Percentiles rank a stretch among this genome's conserved stretches.
Conservation (phyloP, 2,329 filamentous ascomycete species). For the Cordyceps cateniannulata region DNA sequence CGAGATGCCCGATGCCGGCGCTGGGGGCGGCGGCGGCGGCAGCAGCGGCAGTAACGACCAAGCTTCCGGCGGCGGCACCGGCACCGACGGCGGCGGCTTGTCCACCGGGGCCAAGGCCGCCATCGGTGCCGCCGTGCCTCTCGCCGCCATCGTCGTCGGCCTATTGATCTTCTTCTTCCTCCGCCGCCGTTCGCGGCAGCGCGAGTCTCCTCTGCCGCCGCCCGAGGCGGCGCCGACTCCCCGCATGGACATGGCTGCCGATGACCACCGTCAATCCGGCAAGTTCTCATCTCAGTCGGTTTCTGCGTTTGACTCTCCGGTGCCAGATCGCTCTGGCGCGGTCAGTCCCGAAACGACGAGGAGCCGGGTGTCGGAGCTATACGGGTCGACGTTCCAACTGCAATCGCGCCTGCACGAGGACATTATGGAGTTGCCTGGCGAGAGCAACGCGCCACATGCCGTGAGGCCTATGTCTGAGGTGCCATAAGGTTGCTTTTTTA, state of each 20-base stretch:
- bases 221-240: neutral
- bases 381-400: neutral
- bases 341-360: neutral
- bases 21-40: neutral
- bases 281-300: neutral
- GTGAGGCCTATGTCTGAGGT: neutral
- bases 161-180: neutral
- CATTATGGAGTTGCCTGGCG: neutral
- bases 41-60: neutral
- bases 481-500: neutral
- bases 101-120: neutral
- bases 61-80: neutral
- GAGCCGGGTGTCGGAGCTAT: neutral
- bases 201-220: too few species aligned
- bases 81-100: neutral
- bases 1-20: too few species aligned
- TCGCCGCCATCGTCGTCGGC: neutral
- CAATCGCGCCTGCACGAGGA: neutral
- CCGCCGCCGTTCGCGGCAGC: neutral
- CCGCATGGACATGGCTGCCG: neutral
- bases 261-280: neutral
- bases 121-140: neutral
- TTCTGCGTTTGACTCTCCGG: neutral
- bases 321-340: neutral
- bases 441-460: neutral